Base-by-base conservation (phyloP, 306 rosid species). In the Morella rubra region DNA sequence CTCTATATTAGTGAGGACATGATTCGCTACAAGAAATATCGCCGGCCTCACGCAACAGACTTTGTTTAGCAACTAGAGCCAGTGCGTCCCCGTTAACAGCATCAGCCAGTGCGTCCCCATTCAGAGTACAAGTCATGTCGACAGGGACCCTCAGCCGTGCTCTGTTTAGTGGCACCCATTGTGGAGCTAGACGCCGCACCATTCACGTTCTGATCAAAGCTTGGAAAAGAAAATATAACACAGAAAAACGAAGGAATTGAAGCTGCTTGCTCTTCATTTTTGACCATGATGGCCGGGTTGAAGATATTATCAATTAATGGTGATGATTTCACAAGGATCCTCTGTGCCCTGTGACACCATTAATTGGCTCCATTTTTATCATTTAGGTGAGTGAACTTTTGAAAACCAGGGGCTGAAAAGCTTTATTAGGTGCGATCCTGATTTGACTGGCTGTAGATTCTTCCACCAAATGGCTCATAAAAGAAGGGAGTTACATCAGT, bases 91-190 rank as follows among this genome's bases (percentile, higher is more conserved):
- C 27, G 1, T 24, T 24, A 24, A 24, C 27, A 24, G 27, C 27
- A 24, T 24, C 27, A 24, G 27, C 27, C 27, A 24, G 27, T 24
- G 27, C 27, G 27, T 24, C 27, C 27, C 27, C 27, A 24, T 24
- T 24, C 0, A 24, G 1, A 24, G 27, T 24, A 24, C 27, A 24
- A 24, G 27, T 24, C 1, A 24, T 24, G 27, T 24, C 27, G 27
- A 24, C 27, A 24, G 27, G 27, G 27, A 24, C 27, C 27, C 27
- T 24, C 1, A 24, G 27, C 27, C 27, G 27, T 71, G 85, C 72
- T 83, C 86, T 85, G 85, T 73, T 69, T 81, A 83, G 79, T 83
- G 86, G 79, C 84, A 61, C 76, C 72, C 86, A 76, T 76, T 86
- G 66, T 14, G 32, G 4, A 14, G 3, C 10, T 24, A 24, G 27